Conservation (phyloP, 805 yeast genomes). For the Teunomyces cretensis region DNA sequence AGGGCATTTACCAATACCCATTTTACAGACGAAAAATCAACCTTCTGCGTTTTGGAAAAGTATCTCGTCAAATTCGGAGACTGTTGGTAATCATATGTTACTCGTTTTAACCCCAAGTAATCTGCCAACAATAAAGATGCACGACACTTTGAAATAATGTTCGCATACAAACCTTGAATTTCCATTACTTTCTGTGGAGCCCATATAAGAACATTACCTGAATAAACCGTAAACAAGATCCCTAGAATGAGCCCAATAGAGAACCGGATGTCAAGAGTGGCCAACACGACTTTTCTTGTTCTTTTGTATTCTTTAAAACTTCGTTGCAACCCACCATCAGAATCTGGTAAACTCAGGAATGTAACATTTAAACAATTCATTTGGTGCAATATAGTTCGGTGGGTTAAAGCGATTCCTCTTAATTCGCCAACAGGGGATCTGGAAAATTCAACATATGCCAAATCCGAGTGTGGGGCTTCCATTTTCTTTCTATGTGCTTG, state of each 20-base stretch:
- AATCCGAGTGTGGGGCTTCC: slow-evolving; percentile 36
- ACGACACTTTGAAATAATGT: slow-evolving; percentile 65
- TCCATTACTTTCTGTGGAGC: slow-evolving; percentile 72
- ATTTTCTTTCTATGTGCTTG: slow-evolving; percentile 12
- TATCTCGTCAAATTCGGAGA: slow-evolving; percentile 83
- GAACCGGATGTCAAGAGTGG: slow-evolving; percentile 42
- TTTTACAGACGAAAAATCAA: slow-evolving; percentile 74
- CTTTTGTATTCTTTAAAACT: slow-evolving; percentile 32
- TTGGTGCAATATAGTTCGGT: slow-evolving; percentile 83
- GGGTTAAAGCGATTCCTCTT: slow-evolving; percentile 91
- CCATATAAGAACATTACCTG: slow-evolving; percentile 83
- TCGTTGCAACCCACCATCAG: slow-evolving; percentile 53
- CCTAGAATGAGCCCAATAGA: slow-evolving; percentile 88
- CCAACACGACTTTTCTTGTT: slow-evolving; percentile 52
- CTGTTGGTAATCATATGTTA: slow-evolving; percentile 88
- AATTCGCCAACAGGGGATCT: slow-evolving; percentile 88
- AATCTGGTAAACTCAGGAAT: slow-evolving; percentile 62
- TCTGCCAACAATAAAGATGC: slow-evolving; percentile 81
- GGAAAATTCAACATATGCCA: slow-evolving; percentile 92
- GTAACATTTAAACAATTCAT: slow-evolving; percentile 74
- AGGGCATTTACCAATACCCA: slow-evolving; percentile 91
- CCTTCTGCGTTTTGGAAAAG: slow-evolving; percentile 69
- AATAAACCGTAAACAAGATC: slow-evolving; percentile 71
- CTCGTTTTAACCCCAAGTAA: slow-evolving; percentile 84
- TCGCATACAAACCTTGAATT: slow-evolving; percentile 84